A percentile compares a stretch with the other conserved stretches of the same genome.
Conservation (phyloP, 345 rosid species). For the Hibiscus trionum region DNA sequence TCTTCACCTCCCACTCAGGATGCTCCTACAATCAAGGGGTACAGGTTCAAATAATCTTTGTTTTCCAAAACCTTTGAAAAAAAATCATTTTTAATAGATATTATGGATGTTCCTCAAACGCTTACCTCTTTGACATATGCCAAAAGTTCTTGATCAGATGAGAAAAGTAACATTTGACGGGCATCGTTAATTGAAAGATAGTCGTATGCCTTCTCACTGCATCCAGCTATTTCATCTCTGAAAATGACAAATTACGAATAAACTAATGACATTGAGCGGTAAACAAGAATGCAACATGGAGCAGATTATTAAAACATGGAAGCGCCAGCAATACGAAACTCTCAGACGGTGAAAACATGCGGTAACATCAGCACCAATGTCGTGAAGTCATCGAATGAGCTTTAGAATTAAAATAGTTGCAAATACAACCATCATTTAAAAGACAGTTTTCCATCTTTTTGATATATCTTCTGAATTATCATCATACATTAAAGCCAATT, state of each 20-base stretch:
- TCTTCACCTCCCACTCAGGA: constrained; percentile 84
- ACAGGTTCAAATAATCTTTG: background rate
- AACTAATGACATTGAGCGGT: background rate
- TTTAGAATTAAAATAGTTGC: background rate
- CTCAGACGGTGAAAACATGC: background rate
- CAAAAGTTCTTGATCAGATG: constrained; percentile 69
- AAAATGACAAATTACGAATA: background rate
- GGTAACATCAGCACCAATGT: background rate
- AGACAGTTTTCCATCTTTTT: background rate
- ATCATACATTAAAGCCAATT: background rate
- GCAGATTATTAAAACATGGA: background rate
- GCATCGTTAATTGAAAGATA: constrained; percentile 70
- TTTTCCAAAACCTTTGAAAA: background rate
- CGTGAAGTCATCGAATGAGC: background rate
- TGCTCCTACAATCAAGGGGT: constrained; percentile 55
- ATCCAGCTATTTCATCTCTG: constrained; percentile 98
- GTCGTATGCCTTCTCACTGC: constrained; percentile 98
- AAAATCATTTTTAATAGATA: background rate
- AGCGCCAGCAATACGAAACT: background rate
- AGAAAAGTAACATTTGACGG: constrained; percentile 59
- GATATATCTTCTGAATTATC: background rate
- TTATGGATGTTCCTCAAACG: background rate
- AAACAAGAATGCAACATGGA: background rate
- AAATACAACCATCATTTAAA: background rate
- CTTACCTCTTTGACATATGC: constrained; percentile 66